Evolutionary conservation across 2,329 filamentous ascomycete species (phyloP).

Genomic region (Calonectria fujianensis): DNA sequence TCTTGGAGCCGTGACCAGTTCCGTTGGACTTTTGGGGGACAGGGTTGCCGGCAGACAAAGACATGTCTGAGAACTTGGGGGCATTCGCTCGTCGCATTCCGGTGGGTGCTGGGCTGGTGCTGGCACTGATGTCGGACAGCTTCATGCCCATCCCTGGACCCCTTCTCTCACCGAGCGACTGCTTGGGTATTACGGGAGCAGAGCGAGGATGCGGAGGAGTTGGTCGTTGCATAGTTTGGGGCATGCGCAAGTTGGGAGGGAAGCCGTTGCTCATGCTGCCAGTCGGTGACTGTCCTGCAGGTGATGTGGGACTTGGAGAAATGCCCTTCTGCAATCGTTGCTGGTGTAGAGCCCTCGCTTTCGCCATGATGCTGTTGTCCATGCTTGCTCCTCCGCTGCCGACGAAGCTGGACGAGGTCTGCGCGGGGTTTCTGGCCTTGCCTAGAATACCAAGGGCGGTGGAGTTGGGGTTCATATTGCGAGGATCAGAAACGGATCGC

Average conservation of each 20-base stretch:
- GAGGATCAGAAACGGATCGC: slow-evolving; percentile 76
- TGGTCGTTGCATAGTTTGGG: slow-evolving; percentile 65
- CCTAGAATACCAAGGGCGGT: slow-evolving; percentile 87
- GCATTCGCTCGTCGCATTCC: slow-evolving; percentile 59
- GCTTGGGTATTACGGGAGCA: slow-evolving; percentile 70
- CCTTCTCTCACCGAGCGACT: slow-evolving; percentile 80
- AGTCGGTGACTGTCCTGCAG: slow-evolving; percentile 58
- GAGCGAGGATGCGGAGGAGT: slow-evolving; percentile 72
- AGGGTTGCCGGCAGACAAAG: slow-evolving; percentile 56
- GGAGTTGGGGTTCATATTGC: slow-evolving; percentile 86
- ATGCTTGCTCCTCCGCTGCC: slow-evolving; percentile 57
- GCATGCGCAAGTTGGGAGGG: slow-evolving; percentile 65
- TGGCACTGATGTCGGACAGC: slow-evolving; percentile 44
- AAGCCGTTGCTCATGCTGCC: slow-evolving; percentile 65
- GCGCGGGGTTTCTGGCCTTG: slow-evolving; percentile 73
- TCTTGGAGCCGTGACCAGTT: slow-evolving; percentile 66
- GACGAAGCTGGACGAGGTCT: slow-evolving; percentile 61
- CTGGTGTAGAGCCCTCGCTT: slow-evolving; percentile 68
- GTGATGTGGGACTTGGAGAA: slow-evolving; percentile 59
- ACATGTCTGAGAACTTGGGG: slow-evolving; percentile 67
- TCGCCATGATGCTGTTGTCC: slow-evolving; percentile 67
- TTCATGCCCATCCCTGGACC: slow-evolving; percentile 55
- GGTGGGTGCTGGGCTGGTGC: slow-evolving; percentile 48
- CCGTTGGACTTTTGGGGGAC: slow-evolving; percentile 58
- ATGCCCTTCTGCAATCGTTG: slow-evolving; percentile 68